Conservation (phyloP, 2,329 filamentous ascomycete species). For the Alternaria alternata region DNA sequence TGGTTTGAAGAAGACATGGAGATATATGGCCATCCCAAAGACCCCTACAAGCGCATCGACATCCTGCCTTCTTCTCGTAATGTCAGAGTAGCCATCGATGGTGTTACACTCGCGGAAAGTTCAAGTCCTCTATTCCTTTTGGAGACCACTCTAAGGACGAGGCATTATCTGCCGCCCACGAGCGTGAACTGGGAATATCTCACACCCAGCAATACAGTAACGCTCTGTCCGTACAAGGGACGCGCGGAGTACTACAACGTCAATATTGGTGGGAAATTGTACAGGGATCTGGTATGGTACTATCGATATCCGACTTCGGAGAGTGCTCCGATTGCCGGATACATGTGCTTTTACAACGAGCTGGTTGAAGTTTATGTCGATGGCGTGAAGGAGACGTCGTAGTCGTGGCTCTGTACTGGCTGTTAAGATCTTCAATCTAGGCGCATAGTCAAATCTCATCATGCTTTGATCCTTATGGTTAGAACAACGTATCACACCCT, state of each 20-base stretch:
- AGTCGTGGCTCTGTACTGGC: neutral
- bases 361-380: slow-evolving; percentile 70
- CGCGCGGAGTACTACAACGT: slow-evolving; percentile 69
- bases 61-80: slow-evolving; percentile 64
- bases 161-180: slow-evolving; percentile 67
- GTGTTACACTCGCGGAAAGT: slow-evolving; percentile 57
- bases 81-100: slow-evolving; percentile 61
- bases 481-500: neutral
- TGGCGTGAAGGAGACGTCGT: slow-evolving; percentile 53
- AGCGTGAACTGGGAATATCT: slow-evolving; percentile 59
- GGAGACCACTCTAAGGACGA: slow-evolving; percentile 66
- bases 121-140: slow-evolving; percentile 61
- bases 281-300: slow-evolving; percentile 68
- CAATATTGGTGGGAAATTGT: slow-evolving; percentile 54
- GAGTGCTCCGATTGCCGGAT: slow-evolving; percentile 63
- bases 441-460: neutral
- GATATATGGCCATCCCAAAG: slow-evolving; percentile 70
- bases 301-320: slow-evolving; percentile 67
- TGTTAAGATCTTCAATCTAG: neutral
- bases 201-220: slow-evolving; percentile 60
- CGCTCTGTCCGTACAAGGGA: slow-evolving; percentile 73
- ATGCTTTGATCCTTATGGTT: neutral
- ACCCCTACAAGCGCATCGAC: slow-evolving; percentile 72
- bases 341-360: slow-evolving; percentile 73
- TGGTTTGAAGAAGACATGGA: slow-evolving; percentile 68